Percentiles rank a stretch among this genome's conserved stretches.
Evolutionary conservation across 2,329 filamentous ascomycete species (phyloP).

Genomic region (Phaeosphaeria sp.): DNA sequence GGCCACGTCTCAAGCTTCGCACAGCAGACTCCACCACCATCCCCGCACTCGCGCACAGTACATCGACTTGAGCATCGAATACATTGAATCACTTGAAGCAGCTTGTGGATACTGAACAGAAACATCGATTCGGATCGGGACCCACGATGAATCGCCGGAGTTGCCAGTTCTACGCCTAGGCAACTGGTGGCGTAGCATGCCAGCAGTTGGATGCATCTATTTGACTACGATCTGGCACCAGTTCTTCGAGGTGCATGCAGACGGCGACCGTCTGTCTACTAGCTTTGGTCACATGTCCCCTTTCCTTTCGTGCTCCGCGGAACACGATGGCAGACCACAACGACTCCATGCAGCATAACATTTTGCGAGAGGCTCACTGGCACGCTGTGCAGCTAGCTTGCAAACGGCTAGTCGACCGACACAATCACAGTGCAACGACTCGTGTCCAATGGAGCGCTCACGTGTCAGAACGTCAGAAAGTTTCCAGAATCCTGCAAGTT

Average conservation of each 20-base stretch:
- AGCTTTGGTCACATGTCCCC: not conserved
- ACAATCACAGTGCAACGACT: constrained; percentile 5
- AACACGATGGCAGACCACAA: not conserved
- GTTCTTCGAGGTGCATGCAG: not conserved
- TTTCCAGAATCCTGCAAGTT: not conserved
- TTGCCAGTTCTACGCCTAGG: not conserved
- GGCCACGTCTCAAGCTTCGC: constrained; percentile 4
- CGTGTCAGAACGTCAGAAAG: constrained; percentile 9
- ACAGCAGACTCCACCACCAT: not conserved
- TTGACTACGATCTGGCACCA: not conserved
- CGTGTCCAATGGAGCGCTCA: constrained; percentile 16
- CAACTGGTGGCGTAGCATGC: not conserved
- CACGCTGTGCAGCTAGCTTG: constrained; percentile 10
- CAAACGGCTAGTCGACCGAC: constrained; percentile 20
- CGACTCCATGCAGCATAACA: not conserved
- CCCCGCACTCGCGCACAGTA: not conserved
- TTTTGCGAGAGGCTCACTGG: constrained; percentile 18
- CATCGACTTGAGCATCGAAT: not conserved
- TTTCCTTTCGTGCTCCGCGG: not conserved
- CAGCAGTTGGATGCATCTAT: not conserved
- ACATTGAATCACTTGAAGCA: too few species aligned
- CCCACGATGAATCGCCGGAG: not conserved
- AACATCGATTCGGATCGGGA: not conserved
- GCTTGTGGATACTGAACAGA: too few species aligned
- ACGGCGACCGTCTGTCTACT: not conserved